Conservation (phyloP, 2,329 filamentous ascomycete genomes). For the Fusarium falciforme region DNA sequence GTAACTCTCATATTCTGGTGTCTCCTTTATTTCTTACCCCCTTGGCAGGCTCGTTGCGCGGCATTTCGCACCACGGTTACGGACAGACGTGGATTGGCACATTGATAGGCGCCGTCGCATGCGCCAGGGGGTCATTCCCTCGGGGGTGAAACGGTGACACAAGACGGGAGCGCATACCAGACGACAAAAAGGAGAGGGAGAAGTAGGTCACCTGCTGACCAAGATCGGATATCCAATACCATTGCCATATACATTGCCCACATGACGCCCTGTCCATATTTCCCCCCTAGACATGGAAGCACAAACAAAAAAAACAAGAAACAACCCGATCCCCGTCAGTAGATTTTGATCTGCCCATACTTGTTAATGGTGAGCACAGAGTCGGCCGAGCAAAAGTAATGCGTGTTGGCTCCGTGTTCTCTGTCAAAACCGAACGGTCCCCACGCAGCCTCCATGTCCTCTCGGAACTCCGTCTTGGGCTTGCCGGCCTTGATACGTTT, state of each 20-base stretch:
- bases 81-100: neutral
- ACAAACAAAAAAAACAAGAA: neutral
- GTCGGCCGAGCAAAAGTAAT: conserved; percentile 7
- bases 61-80: neutral
- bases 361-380: conserved; percentile 26
- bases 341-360: conserved; percentile 30
- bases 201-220: neutral
- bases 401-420: conserved; percentile 26
- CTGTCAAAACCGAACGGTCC: conserved; percentile 40
- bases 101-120: neutral
- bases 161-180: neutral
- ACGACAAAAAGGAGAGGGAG: neutral
- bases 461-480: conserved; percentile 61
- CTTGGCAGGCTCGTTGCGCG: neutral
- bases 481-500: conserved; percentile 62
- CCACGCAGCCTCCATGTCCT: conserved; percentile 61
- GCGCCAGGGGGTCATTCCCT: neutral
- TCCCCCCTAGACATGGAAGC: neutral
- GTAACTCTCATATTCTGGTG: no score
- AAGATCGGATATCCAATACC: neutral
- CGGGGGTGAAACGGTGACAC: conserved; percentile 5
- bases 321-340: neutral
- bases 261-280: neutral
- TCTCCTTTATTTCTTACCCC: no score
- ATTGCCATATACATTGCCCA: neutral